Evolutionary conservation across 306 rosid genomes (phyloP).

Genomic region (Ormosia semicastrata): DNA sequence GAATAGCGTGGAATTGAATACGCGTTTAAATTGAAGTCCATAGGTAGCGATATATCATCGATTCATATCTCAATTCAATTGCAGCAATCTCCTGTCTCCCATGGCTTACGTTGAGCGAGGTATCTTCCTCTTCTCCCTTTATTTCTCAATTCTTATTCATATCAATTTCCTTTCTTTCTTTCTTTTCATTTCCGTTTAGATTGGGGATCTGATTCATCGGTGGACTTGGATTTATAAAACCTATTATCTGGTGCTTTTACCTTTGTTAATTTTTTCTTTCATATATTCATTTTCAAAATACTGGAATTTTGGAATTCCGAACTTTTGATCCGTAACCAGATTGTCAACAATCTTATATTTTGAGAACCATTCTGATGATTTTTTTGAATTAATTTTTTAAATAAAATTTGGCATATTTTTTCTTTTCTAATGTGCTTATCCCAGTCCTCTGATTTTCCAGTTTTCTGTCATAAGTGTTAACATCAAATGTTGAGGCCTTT

Average conservation of each 20-base stretch:
- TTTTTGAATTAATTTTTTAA: not conserved
- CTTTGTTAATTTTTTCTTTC: not conserved
- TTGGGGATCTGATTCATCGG: not conserved
- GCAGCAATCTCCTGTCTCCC: slow-evolving; percentile 16
- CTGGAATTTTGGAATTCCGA: not conserved
- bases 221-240: not conserved
- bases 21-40: not conserved
- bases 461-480: not conserved
- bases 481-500: not conserved
- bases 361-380: not conserved
- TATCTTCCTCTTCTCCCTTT: slow-evolving; percentile 4
- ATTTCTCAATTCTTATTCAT: not conserved
- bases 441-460: not conserved
- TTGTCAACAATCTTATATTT: not conserved
- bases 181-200: not conserved
- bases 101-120: slow-evolving; percentile 61
- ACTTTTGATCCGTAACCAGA: not conserved
- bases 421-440: not conserved
- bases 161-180: not conserved
- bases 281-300: not conserved
- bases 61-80: slow-evolving; percentile 15
- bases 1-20: not conserved
- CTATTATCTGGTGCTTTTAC: not conserved
- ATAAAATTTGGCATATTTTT: not conserved
- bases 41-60: not conserved